phyloP scores from a whole-genome alignment of 352 stramenopile species.

The Phytophthora capsici region DNA sequence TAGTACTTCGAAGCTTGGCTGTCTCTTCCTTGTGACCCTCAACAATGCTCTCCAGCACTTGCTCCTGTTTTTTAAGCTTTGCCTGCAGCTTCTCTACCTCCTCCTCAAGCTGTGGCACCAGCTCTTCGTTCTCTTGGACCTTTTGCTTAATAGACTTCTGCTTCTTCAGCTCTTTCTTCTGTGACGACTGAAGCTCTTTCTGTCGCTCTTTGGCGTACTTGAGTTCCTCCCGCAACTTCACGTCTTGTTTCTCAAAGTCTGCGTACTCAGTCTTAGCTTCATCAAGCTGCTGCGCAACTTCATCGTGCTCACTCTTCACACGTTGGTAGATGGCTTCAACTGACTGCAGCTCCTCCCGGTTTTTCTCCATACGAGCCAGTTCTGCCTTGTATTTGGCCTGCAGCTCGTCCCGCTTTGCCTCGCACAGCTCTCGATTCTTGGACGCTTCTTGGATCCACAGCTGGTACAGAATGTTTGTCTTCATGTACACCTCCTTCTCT shows the following conservation, averaged over 20 bases:
- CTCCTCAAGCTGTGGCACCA: conserved; percentile 90
- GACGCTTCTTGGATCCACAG: conserved; percentile 88
- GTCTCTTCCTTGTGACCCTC: conserved; percentile 84
- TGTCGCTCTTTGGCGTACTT: conserved; percentile 95
- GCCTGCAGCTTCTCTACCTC: conserved; percentile 73
- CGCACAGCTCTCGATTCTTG: conserved; percentile 77
- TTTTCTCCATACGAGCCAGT: conserved; percentile 76
- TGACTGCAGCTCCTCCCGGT: conserved; percentile 78
- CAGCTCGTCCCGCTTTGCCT: conserved; percentile 68
- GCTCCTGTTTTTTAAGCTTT: conserved; percentile 86
- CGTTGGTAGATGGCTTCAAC: conserved; percentile 86
- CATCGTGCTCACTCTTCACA: conserved; percentile 87
- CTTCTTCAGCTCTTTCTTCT: conserved; percentile 94
- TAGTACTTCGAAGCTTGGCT: conserved; percentile 65
- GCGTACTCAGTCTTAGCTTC: conserved; percentile 93
- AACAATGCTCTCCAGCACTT: conserved; percentile 86
- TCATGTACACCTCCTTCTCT: conserved; percentile 95
- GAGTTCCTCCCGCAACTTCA: conserved; percentile 97
- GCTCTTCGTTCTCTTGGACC: conserved; percentile 85
- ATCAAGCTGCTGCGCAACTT: conserved; percentile 86
- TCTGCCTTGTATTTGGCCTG: conserved; percentile 82
- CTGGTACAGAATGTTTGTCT: conserved; percentile 98
- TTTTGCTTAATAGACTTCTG: conserved; percentile 85
- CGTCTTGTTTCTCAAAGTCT: conserved; percentile 97
- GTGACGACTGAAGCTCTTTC: conserved; percentile 91